phyloP scores from a whole-genome alignment of 345 rosid genomes.

The Citrus unshiu region DNA sequence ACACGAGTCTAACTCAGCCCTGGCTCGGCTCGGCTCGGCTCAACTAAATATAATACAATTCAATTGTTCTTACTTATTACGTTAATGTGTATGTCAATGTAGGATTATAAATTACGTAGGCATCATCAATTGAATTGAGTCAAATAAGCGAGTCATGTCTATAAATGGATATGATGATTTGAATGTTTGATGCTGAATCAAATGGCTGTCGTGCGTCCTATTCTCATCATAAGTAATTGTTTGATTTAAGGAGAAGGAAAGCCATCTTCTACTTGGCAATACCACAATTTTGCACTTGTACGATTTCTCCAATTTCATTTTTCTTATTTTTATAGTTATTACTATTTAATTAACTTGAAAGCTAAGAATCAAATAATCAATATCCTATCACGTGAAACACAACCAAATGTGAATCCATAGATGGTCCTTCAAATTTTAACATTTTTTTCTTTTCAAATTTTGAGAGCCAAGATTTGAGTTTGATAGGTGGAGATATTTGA shows the following conservation, averaged over 20 bases:
- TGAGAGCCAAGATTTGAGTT: too few relatives aligned
- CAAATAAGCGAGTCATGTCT: too few relatives aligned
- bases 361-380: constrained; percentile 34
- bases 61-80: background rate
- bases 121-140: background rate
- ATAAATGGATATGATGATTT: background rate
- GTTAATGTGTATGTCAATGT: background rate
- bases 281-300: background rate
- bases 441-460: background rate
- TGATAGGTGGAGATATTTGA: too few relatives aligned
- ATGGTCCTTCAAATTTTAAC: background rate
- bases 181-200: background rate
- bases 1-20: too few relatives aligned
- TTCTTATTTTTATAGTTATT: background rate
- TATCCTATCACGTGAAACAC: constrained; percentile 30
- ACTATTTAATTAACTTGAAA: constrained; percentile 24
- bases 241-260: too few relatives aligned
- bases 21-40: background rate
- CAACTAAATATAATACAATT: too few relatives aligned
- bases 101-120: background rate
- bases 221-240: background rate
- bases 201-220: constrained; percentile 2
- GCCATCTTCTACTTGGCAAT: background rate
- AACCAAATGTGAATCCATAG: background rate
- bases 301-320: background rate